Base-by-base conservation (phyloP, 805 yeast species). In the Ogataea philodendri region DNA sequence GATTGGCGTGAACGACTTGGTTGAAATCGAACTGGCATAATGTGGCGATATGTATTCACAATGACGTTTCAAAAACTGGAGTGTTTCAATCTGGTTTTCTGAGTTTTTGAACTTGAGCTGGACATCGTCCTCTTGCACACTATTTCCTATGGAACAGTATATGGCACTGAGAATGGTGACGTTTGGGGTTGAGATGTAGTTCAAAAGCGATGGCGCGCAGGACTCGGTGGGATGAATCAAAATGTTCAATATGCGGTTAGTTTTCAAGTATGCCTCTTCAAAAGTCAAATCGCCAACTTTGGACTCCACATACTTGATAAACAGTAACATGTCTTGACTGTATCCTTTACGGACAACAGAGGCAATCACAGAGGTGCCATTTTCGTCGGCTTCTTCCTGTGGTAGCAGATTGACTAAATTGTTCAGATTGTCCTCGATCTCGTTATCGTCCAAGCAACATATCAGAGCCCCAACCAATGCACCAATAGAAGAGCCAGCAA, bases 401-500 rank as follows among this genome's bases (percentile, higher is more conserved):
- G 49, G 50, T 6, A 46, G 69, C 80, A 48, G 72, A 73, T 45
- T 72, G 74, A 48, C 74, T 70, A 41, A 72, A 50, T 48, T 65
- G 54, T 49, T 33, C 13, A 78, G 56, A 9, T 70, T 62, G 4
- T 57, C 62, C 1, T 62, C 60, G 5, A 89, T 62, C 48, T 86
- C 93, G 2, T 72, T 73, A 35, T 81, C 84, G 3, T 76, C 69
- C 42, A 84, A 64, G 9, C 86, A 76, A 52, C 97, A 87, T 1
- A 84, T 84, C 22, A 87, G 65, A 0, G 95, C 78, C 0, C 96
- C 97, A 13, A 89, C 88, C 2, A 89, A 81, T 0, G 97, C 94
- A 1, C 98, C 98, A 42, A 87, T 84, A 0, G 96, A 93, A 39
- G 89, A 83, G 0, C 98, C 98, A 5, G 90, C 84, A 15, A 90